phyloP scores from a whole-genome alignment of 2,329 filamentous ascomycete genomes.

The Stachybotrys echinatus region DNA sequence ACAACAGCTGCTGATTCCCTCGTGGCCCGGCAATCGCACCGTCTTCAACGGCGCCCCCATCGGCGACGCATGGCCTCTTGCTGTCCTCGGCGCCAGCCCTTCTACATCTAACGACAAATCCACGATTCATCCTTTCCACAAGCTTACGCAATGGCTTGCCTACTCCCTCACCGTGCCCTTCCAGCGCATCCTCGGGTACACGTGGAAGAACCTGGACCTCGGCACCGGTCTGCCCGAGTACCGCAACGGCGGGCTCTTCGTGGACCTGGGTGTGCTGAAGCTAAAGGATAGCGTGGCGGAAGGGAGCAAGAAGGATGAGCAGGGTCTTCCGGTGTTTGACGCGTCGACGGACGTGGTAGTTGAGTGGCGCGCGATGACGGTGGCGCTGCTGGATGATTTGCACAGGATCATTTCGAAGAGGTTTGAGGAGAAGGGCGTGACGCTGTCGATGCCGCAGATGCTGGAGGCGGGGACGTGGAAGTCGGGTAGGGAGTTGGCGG shows the following conservation, averaged over 20 bases:
- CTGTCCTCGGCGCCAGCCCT: constrained; percentile 12
- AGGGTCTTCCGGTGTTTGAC: constrained; percentile 45
- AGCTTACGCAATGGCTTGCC: constrained; percentile 67
- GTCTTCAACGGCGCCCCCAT: constrained; percentile 33
- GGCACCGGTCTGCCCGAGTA: constrained; percentile 68
- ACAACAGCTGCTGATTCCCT: constrained; percentile 39
- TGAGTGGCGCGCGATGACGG: constrained; percentile 55
- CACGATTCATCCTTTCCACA: constrained; percentile 49
- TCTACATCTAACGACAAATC: constrained; percentile 1
- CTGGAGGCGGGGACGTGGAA: constrained; percentile 52
- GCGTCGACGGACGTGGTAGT: constrained; percentile 53
- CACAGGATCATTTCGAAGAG: constrained; percentile 33
- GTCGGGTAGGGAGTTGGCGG: constrained; percentile 73
- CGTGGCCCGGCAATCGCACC: constrained; percentile 50
- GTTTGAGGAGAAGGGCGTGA: constrained; percentile 25
- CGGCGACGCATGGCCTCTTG: constrained; percentile 45
- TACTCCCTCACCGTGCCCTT: constrained; percentile 69
- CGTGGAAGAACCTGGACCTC: constrained; percentile 47
- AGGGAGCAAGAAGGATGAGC: constrained; percentile 32
- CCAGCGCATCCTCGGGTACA: constrained; percentile 42
- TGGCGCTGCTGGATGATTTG: constrained; percentile 49
- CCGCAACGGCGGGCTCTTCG: constrained; percentile 64
- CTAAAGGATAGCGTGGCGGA: constrained; percentile 40
- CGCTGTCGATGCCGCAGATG: constrained; percentile 42
- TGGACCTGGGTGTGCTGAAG: constrained; percentile 50